Evolutionary conservation across 163 green algal species (phyloP), one percentile per base, ranked within the genome.

Genomic region (Scenedesmus sp.): DNA sequence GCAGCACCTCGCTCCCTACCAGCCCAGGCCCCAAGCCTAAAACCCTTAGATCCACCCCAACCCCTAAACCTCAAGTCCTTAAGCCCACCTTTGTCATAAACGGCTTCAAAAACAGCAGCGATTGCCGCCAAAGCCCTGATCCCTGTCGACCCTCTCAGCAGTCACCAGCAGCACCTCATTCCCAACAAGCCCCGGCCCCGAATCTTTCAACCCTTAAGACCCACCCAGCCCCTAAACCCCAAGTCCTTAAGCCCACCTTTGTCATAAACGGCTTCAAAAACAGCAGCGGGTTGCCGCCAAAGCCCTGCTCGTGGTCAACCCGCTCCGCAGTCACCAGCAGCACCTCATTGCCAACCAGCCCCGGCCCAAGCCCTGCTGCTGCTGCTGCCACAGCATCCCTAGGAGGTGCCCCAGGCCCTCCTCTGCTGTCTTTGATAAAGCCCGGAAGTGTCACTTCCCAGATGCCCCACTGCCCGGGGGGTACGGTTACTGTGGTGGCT

Each of bases 91-190:
- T 18, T 52, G 52, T 88, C 34, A 55, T 77, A 55, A 94, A 85
- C 13, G 91, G 91, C 82, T 94, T 94, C 4, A 94, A 23, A 12
- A 92, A 90, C 18, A 94, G 55, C 55, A 94, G 81, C 18, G 87
- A 62, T 92, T 90, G 2, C 86, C 87, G 10, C 66, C 91, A 86
- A 74, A 90, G 0, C 87, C 87, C 23, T 59, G 2, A 3, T 74
- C 52, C 74, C 9, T 3, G 18, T 84, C 67, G 1, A 91, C 46
- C 8, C 87, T 26, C 56, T 60, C 57, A 4, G 87, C 87, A 13
- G 20, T 66, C 46, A 91, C 10, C 59, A 87, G 16, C 87, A 91
- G 60, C 74, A 54, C 26, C 76, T 91, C 87, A 52, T 87, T 83
- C 18, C 85, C 85, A 0, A 67, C 57, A 16, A 67, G 66, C 18